Evolutionary conservation across 139 green algal species (phyloP), one percentile per base, ranked within the genome.

Genomic region (Chlamydomonas eustigma): DNA sequence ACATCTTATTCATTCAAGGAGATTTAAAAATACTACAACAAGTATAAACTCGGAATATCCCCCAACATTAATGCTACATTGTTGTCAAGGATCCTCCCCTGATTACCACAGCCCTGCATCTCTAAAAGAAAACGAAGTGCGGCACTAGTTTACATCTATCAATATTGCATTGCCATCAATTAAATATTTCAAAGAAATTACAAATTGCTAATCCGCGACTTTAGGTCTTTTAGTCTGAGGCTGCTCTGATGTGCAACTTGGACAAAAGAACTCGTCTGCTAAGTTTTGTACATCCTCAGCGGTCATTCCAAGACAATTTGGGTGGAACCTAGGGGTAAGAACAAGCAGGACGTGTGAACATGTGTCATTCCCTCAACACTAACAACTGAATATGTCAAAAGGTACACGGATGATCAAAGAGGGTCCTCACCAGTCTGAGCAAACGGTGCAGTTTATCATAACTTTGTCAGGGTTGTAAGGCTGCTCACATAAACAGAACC

Each of bases 401-500:
- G 5, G 65, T 31, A 12, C 34, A 4, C 12, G 31, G 65, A 33
- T 18, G 12, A 8, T 6, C 65, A 72, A 28, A 12, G 33, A 37
- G 32, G 65, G 8, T 5, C 28, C 65, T 39, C 71, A 94, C 91
- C 91, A 94, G 25, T 94, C 89, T 3, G 85, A 73, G 73, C 92
- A 97, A 0, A 5, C 38, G 28, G 85, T 78, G 76, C 92, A 97
- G 76, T 87, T 71, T 0, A 96, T 78, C 91, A 97, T 97, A 50
- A 88, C 86, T 32, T 78, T 69, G 85, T 97, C 92, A 1, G 92
- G 92, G 79, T 97, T 97, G 86, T 95, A 94, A 37, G 92, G 92
- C 82, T 92, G 80, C 78, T 94, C 84, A 79, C 92, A 97, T 22
- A 66, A 52, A 80, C 92, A 97, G 87, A 92, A 96, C 64, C 86